These are phyloP conservation scores for Neopestalotiopsis sp. DNA, from an alignment of 2,329 filamentous ascomycete species.

Conservation along the genomic window DNA sequence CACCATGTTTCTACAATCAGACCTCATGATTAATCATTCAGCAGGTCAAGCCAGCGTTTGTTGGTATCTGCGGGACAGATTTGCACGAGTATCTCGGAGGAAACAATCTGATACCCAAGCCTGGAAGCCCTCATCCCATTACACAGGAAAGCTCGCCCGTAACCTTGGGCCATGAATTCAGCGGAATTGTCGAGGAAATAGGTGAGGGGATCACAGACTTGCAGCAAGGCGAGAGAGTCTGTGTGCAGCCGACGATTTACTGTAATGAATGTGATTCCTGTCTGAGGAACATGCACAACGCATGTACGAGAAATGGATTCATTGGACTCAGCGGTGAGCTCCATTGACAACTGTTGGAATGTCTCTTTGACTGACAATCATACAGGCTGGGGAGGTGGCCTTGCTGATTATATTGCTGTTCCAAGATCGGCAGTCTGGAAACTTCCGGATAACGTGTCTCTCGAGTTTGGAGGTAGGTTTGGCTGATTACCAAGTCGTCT, in stretches of 20 bases:
- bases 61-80: constrained; percentile 42
- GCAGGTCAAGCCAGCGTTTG: constrained; percentile 29
- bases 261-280: constrained; percentile 63
- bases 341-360: constrained; percentile 52
- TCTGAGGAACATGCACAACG: constrained; percentile 56
- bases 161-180: constrained; percentile 69
- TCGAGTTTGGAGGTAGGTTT: constrained; percentile 10
- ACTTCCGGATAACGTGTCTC: not conserved
- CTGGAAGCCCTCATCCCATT: constrained; percentile 55
- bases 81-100: constrained; percentile 37
- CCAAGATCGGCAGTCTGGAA: constrained; percentile 14
- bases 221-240: constrained; percentile 60
- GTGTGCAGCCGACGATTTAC: constrained; percentile 63
- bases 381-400: constrained; percentile 12
- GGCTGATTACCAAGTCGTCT: too few relatives aligned
- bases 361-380: constrained; percentile 22
- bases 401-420: constrained; percentile 5
- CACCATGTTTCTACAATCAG: too few relatives aligned
- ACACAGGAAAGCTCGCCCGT: constrained; percentile 63
- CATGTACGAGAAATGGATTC: constrained; percentile 55
- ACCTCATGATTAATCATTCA: not conserved
- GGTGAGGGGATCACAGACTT: constrained; percentile 51
- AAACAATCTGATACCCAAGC: constrained; percentile 34
- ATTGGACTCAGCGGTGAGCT: constrained; percentile 42
- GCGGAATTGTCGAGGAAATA: constrained; percentile 62